phyloP scores from a whole-genome alignment of 2,329 filamentous ascomycete genomes.

The Fusarium tupiense region DNA sequence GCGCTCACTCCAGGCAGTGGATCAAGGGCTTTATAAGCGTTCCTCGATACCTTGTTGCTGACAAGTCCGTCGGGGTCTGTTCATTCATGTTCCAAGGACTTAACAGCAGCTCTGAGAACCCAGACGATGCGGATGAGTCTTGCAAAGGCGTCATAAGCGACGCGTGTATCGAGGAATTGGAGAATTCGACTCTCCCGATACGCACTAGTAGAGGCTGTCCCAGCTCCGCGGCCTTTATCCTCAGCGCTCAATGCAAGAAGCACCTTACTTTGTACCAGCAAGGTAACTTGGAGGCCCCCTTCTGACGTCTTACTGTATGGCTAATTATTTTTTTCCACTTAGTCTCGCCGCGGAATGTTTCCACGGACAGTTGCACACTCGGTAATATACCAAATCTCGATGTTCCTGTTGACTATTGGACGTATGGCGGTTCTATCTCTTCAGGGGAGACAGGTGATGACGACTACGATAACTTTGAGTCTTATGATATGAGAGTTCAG shows the following conservation, averaged over 20 bases:
- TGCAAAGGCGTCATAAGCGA: not conserved
- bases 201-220: fast-evolving
- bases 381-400: not conserved
- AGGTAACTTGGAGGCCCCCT: no score
- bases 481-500: not conserved
- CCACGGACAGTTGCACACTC: not conserved
- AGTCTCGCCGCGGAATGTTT: not conserved
- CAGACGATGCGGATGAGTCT: not conserved
- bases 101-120: not conserved
- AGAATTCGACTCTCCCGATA: not conserved
- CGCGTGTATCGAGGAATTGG: not conserved
- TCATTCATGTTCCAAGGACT: not conserved
- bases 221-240: fast-evolving
- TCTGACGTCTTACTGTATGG: fast-evolving
- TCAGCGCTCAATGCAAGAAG: fast-evolving
- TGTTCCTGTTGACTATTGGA: not conserved
- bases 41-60: no score
- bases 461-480: not conserved
- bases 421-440: not conserved
- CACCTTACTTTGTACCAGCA: not conserved
- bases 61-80: no score
- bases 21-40: not conserved
- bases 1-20: no score
- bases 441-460: not conserved
- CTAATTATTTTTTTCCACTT: not conserved